These are phyloP conservation scores for Omphalotus guepiniiformis DNA, from an alignment of 768 basidiomycete species.

Conservation along the genomic window DNA sequence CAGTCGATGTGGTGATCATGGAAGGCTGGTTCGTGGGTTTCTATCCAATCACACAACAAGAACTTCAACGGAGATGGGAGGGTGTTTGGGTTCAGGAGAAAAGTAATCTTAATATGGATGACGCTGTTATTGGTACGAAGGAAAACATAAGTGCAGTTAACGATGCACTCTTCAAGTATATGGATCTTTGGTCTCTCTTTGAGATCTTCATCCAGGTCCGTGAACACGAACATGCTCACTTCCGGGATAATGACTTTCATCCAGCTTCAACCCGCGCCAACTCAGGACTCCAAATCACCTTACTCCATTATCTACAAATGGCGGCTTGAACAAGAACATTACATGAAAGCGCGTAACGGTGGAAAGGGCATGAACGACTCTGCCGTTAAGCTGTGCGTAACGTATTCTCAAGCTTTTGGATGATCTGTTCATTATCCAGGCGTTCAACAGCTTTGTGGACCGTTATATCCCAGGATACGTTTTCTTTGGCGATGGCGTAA, in stretches of 20 bases:
- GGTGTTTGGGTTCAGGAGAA: conserved; percentile 37
- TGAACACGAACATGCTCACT: background rate
- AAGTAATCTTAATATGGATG: conserved; percentile 30
- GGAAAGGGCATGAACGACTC: conserved; percentile 87
- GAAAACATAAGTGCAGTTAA: conserved; percentile 64
- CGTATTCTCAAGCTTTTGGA: conserved; percentile 5
- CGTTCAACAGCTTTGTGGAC: conserved; percentile 66
- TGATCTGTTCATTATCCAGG: conserved; percentile 1
- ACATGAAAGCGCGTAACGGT: conserved; percentile 83
- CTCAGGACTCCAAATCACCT: conserved; percentile 23
- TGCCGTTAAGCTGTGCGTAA: conserved; percentile 56
- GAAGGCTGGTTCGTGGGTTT: conserved; percentile 98
- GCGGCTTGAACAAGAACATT: conserved; percentile 86
- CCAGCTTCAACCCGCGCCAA: conserved; percentile 28
- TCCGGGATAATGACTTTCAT: background rate
- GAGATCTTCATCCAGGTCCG: conserved; percentile 75
- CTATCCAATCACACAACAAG: conserved; percentile 48
- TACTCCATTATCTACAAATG: conserved; percentile 74
- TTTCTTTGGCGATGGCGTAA: conserved; percentile 68
- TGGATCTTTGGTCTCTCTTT: conserved; percentile 65
- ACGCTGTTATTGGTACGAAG: conserved; percentile 36
- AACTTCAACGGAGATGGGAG: conserved; percentile 53
- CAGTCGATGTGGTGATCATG: conserved; percentile 75
- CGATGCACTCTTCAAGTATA: conserved; percentile 52
- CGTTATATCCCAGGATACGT: conserved; percentile 94